Base-by-base conservation (phyloP, 2,329 filamentous ascomycete species). In the Aspergillus neoniger region DNA sequence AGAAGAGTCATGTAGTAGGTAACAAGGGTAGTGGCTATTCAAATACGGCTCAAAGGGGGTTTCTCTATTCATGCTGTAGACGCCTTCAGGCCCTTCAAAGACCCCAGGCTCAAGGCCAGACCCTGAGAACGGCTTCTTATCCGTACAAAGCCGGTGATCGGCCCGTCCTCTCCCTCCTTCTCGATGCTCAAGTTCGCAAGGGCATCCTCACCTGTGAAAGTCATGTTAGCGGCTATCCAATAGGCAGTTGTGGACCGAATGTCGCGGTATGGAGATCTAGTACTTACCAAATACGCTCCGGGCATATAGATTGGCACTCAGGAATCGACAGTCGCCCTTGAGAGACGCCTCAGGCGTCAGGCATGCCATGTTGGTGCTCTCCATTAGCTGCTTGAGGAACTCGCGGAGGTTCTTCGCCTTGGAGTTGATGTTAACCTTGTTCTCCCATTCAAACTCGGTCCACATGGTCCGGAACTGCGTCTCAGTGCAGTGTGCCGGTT, bases 371-470 rank as follows among this genome's bases (percentile, higher is more conserved):
- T 99, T 98, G 57, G 95, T 99, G 76, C 91, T 94, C 63, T 92
- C 92, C 95, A 98, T 98, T 62, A 99, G 82, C 75, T 96, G 90
- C 69, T 91, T 89, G 65, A 99, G 81, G 86, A 99, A 99, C 19
- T 96, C 92, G 53, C 94, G 87, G 63, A 99, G 83, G 28, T 87
- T 90, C 82, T 94, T 96, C 67, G 91, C 92, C 83, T 97, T 98
- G 65, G 91, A 96, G 80, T 97, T 97, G 81, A 99, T 98, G 81
- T 99, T 99, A 78, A 99, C 94, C 86, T 99, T 99, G 82, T 99
- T 99, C 83, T 99, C 95, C 95, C 95, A 99, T 76, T 99, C 95
- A 68, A 99, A 99, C 75, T 99, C 95, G 39, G 95, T 99, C 95
- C 95, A 99, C 95, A 99, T 99, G n/a, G 92, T 96, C 62, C 95